phyloP scores from a whole-genome alignment of 1,284 basidiomycete species.

The Coniophora puteana region DNA sequence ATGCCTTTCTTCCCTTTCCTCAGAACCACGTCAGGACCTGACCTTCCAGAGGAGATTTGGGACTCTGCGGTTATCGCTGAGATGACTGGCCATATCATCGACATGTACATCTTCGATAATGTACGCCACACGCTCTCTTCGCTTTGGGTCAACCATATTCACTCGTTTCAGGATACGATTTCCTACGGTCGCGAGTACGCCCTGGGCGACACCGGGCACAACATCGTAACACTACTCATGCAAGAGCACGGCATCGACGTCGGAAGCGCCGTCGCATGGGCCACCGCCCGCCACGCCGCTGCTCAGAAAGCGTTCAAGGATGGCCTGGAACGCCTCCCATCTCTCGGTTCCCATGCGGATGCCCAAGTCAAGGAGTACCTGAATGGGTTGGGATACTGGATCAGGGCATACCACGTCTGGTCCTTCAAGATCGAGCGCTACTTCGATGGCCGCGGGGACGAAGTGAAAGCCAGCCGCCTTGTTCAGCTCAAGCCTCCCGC shows the following conservation, averaged over 20 bases:
- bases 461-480: slow-evolving; percentile 1
- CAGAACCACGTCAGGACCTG: slow-evolving; percentile 14
- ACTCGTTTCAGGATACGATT: neutral
- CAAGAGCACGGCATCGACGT: slow-evolving; percentile 22
- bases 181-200: neutral
- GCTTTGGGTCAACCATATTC: slow-evolving; percentile 1
- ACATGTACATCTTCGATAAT: slow-evolving; percentile 18
- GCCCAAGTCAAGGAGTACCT: slow-evolving; percentile 7
- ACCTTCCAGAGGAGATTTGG: slow-evolving; percentile 12
- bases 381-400: slow-evolving; percentile 9
- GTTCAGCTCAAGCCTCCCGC: no score
- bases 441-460: slow-evolving; percentile 5
- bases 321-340: slow-evolving; percentile 2
- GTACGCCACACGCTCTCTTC: slow-evolving; percentile 7
- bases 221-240: slow-evolving; percentile 14
- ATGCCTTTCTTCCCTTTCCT: slow-evolving; percentile 9
- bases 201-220: neutral
- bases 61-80: slow-evolving; percentile 6
- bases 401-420: slow-evolving; percentile 8
- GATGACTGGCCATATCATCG: slow-evolving; percentile 8
- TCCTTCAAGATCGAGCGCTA: slow-evolving; percentile 19
- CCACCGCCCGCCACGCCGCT: slow-evolving; percentile 6
- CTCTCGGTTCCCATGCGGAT: slow-evolving; percentile 3
- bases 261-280: slow-evolving; percentile 25
- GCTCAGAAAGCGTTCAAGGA: slow-evolving; percentile 2